Conservation (phyloP, 108 stramenopile species). For the Nitzschia inconspicua region DNA sequence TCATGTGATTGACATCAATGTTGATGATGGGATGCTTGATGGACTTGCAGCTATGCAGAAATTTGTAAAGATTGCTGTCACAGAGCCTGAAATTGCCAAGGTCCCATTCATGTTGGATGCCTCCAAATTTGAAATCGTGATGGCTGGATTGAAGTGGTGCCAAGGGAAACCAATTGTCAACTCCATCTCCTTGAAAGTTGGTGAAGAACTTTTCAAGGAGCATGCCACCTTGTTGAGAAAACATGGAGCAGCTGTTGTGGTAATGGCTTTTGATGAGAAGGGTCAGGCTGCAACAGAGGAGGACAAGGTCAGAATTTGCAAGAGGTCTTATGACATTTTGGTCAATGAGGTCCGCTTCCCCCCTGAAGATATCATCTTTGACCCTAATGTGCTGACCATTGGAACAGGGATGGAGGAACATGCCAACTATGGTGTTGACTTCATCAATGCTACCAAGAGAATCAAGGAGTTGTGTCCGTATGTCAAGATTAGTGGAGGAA, state of each 20-base stretch:
- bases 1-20: slow-evolving; percentile 98
- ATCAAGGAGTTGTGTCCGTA: slow-evolving; percentile 98
- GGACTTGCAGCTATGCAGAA: slow-evolving; percentile 98
- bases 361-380: slow-evolving; percentile 99
- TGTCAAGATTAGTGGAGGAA: slow-evolving; percentile 97
- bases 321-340: slow-evolving; percentile 98
- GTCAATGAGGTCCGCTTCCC: slow-evolving; percentile 95
- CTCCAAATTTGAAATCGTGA: slow-evolving; percentile 98
- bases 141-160: slow-evolving; percentile 95
- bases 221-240: slow-evolving; percentile 94
- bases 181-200: slow-evolving; percentile 97
- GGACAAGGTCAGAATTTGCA: slow-evolving; percentile 98
- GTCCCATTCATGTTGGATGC: slow-evolving; percentile 99
- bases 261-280: slow-evolving; percentile 99
- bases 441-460: slow-evolving; percentile 89
- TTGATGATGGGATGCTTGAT: slow-evolving; percentile 98
- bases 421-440: slow-evolving; percentile 97
- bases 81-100: slow-evolving; percentile 95
- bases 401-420: slow-evolving; percentile 99
- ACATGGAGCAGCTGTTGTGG: slow-evolving; percentile 97
- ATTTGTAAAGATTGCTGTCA: slow-evolving; percentile 98
- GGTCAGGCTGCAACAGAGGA: slow-evolving; percentile 96
- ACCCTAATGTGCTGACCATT: slow-evolving; percentile 98
- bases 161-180: slow-evolving; percentile 98
- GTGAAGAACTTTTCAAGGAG: slow-evolving; percentile 95